Evolutionary conservation across 768 basidiomycete genomes (phyloP), one percentile per base, ranked within the genome.

Genomic region (Kwoniella sp.): DNA sequence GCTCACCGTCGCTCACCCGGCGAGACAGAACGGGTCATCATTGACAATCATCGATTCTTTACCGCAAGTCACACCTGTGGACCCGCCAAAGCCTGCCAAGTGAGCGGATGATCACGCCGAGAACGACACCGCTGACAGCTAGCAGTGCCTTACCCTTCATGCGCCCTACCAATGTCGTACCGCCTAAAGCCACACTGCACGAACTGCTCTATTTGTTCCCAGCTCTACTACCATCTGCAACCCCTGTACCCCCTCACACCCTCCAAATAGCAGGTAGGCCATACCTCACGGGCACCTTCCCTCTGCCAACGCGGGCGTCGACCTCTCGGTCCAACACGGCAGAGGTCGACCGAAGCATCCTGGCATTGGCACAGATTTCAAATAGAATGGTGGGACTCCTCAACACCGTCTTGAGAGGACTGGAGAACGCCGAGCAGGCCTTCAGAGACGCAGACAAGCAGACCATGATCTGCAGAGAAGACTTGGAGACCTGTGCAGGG

Each of bases 381-480:
- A 53, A 69, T 51, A n/a, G 44, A 20, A 51, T 69, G 23, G 34
- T 22, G 3, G 38, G 43, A 3, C 46, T 57, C 6, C 25, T 65
- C 28, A 52, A 69, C 33, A 37, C 54, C 12, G 41, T 62, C 6
- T 28, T 69, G 27, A 54, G 60, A 39, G 63, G 64, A 5, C 8
- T 69, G 12, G 63, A 65, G 19, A 53, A 50, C n/a, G 49, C 57
- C 9, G 57, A 59, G 19, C 28, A 46, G 1, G 50, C 59, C 0
- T 63, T 55, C 34, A 46, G 58, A 27, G 67, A 69, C n/a, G 59
- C 48, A 5, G 55, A 56, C 9, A 69, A 64, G 46, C 67, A 69
- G 50, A 69, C 59, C 3, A 50, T 66, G 57, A 61, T 69, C 1
- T 69, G 67, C 52, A 42, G 67, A 37, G 67, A 69, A 43, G 67